Evolutionary conservation across 1,284 basidiomycete genomes (phyloP).

Genomic region (Marasmius tenuissimus): DNA sequence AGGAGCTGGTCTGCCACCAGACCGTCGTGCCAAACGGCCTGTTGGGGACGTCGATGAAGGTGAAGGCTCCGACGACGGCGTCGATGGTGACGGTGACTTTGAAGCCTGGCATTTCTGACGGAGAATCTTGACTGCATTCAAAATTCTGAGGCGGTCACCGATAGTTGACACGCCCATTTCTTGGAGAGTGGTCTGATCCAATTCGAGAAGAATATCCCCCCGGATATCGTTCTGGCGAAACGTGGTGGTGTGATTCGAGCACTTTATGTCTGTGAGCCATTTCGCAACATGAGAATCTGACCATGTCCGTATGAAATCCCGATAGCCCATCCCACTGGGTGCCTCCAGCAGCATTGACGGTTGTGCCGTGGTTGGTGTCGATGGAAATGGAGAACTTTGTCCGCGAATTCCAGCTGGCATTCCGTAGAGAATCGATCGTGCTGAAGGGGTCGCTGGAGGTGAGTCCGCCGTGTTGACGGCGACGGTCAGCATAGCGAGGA

Average conservation of each 20-base stretch:
- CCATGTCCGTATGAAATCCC: constrained; percentile 69
- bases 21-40: constrained; percentile 33
- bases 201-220: constrained; percentile 84
- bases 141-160: constrained; percentile 85
- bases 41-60: constrained; percentile 22
- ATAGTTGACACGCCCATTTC: constrained; percentile 89
- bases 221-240: constrained; percentile 88
- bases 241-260: constrained; percentile 62
- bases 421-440: constrained; percentile 25
- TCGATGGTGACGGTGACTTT: constrained; percentile 18
- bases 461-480: not conserved
- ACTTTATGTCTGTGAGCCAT: constrained; percentile 76
- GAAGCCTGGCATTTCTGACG: constrained; percentile 53
- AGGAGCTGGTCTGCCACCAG: constrained; percentile 63
- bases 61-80: constrained; percentile 22
- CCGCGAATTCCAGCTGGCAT: constrained; percentile 29
- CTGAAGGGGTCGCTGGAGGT: constrained; percentile 28
- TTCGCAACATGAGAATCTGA: constrained; percentile 65
- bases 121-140: constrained; percentile 81
- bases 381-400: constrained; percentile 39
- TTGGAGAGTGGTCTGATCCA: constrained; percentile 82
- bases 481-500: not conserved
- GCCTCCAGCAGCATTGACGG: constrained; percentile 47
- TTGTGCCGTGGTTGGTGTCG: constrained; percentile 36
- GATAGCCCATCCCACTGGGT: constrained; percentile 55